Conservation (phyloP, 208 protist species). For the Jaenimonas drosophilae region DNA sequence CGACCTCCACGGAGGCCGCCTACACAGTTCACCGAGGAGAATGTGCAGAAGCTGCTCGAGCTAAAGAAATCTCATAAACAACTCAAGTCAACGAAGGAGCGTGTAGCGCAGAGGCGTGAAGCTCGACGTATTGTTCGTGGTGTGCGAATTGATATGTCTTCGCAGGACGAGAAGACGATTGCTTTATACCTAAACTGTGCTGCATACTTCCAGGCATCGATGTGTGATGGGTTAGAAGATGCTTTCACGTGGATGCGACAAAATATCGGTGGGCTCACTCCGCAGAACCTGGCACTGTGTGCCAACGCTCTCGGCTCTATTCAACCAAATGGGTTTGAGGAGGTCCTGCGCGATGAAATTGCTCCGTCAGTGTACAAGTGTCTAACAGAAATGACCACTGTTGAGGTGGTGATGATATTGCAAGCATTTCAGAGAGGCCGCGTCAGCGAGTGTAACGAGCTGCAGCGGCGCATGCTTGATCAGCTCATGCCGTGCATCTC, state of each 20-base stretch:
- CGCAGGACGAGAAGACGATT: conserved; percentile 74
- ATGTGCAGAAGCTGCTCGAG: conserved; percentile 41
- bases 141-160: conserved; percentile 60
- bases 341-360: conserved; percentile 32
- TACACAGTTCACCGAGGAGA: conserved; percentile 23
- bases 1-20: not conserved
- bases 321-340: conserved; percentile 14
- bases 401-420: conserved; percentile 78
- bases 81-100: conserved; percentile 39
- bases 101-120: conserved; percentile 24
- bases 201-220: conserved; percentile 27
- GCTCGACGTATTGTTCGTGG: conserved; percentile 40
- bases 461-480: conserved; percentile 36
- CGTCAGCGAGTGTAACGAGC: conserved; percentile 19
- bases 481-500: conserved; percentile 38
- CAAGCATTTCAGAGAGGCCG: conserved; percentile 56
- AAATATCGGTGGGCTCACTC: conserved; percentile 47
- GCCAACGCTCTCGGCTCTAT: conserved; percentile 56
- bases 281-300: conserved; percentile 73
- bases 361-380: conserved; percentile 29
- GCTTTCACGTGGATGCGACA: conserved; percentile 50
- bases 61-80: conserved; percentile 55
- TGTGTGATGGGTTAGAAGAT: conserved; percentile 32
- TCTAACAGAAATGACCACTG: conserved; percentile 55
- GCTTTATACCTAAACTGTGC: conserved; percentile 67